A percentile compares a stretch with the other conserved stretches of the same genome.
Evolutionary conservation across 495 filamentous ascomycete genomes (phyloP).

Genomic region (Viridothelium virens): DNA sequence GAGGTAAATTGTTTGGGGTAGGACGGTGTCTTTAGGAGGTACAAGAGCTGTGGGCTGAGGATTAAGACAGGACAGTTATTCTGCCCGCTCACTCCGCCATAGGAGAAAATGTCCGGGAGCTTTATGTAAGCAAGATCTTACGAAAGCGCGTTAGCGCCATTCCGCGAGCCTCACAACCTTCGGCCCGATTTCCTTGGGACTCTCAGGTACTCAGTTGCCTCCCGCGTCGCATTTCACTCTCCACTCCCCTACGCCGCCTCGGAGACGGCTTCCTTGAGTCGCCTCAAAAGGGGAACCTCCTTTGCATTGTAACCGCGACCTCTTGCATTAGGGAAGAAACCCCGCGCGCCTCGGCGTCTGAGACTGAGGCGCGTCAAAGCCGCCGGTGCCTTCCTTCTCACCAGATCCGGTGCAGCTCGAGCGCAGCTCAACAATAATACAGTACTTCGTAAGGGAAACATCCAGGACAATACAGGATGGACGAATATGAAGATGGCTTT

Average conservation of each 20-base stretch:
- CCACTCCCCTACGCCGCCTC: background rate
- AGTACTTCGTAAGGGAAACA: too few species aligned
- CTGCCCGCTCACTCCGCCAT: too few species aligned
- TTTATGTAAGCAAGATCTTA: background rate
- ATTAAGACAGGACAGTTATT: too few species aligned
- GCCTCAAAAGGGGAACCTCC: background rate
- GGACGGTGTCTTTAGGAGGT: too few species aligned
- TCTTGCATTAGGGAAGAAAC: too few species aligned
- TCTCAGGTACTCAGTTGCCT: background rate
- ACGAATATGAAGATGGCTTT: constrained; percentile 15
- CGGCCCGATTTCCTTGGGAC: background rate
- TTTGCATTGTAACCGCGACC: too few species aligned
- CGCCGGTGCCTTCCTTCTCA: background rate
- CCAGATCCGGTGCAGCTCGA: background rate
- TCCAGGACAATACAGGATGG: background rate
- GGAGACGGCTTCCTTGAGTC: background rate
- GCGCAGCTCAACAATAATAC: background rate
- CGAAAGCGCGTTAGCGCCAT: background rate
- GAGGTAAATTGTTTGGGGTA: too few species aligned
- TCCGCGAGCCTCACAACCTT: background rate
- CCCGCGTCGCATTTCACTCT: background rate
- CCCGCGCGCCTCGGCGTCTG: too few species aligned
- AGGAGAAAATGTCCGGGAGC: too few species aligned
- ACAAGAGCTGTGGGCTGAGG: too few species aligned
- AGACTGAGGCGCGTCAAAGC: background rate